phyloP scores from a whole-genome alignment of 305 asterid genomes.

The Fraxinus ornus region DNA sequence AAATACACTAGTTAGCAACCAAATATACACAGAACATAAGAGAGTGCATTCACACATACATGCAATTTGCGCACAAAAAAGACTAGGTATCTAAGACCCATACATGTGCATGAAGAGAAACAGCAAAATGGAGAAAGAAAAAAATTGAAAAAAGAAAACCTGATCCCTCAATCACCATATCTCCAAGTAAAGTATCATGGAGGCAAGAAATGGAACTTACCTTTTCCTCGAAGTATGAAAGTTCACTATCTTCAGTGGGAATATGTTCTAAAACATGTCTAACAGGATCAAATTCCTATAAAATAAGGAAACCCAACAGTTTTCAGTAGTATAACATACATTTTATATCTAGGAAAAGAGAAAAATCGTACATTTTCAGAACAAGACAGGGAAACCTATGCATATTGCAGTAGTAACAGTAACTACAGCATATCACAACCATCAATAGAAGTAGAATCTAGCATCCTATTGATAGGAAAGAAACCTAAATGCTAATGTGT shows the following conservation, averaged over 20 bases:
- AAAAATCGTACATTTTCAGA: neutral
- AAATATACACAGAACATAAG: neutral
- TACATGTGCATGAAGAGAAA: neutral
- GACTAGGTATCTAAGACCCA: neutral
- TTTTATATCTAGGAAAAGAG: constrained; percentile 6
- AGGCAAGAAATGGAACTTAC: constrained; percentile 38
- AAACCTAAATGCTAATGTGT: neutral
- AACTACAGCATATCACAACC: constrained; percentile 14
- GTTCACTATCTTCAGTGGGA: constrained; percentile 71
- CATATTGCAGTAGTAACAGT: constrained; percentile 13
- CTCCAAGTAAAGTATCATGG: neutral
- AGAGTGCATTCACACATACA: neutral
- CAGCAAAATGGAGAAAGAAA: constrained; percentile 6
- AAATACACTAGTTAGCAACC: neutral
- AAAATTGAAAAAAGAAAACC: neutral
- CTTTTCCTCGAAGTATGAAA: constrained; percentile 82
- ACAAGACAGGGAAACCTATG: constrained; percentile 6
- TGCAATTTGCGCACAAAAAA: neutral
- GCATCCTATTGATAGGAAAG: constrained; percentile 19
- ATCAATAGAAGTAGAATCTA: constrained; percentile 20
- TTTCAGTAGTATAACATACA: constrained; percentile 30
- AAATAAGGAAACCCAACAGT: constrained; percentile 30
- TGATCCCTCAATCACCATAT: constrained; percentile 17
- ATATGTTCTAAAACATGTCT: constrained; percentile 67
- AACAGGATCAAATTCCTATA: constrained; percentile 88